phyloP scores from a whole-genome alignment of 2,329 filamentous ascomycete genomes.

The Aureobasidium namibiae region DNA sequence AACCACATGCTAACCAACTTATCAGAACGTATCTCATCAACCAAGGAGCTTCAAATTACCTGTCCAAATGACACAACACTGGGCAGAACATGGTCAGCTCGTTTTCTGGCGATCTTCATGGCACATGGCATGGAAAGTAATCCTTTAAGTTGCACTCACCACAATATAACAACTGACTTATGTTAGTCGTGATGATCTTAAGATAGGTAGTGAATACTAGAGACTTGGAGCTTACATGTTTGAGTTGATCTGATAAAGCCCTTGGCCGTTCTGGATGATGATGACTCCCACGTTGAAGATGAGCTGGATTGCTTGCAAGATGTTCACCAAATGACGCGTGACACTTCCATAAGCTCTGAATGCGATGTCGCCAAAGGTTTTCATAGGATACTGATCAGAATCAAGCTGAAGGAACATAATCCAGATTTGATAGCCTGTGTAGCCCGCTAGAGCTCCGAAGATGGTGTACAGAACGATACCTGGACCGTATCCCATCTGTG shows the following conservation, averaged over 20 bases:
- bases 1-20: constrained; percentile 33
- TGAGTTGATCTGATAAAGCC: constrained; percentile 26
- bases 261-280: constrained; percentile 46
- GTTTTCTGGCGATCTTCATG: too few species aligned
- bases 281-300: constrained; percentile 46
- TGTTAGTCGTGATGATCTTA: neutral
- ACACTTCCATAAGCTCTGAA: constrained; percentile 32
- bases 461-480: constrained; percentile 31
- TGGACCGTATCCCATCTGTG: constrained; percentile 27
- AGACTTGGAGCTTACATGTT: constrained; percentile 20
- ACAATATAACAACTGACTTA: constrained; percentile 37
- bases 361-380: constrained; percentile 33
- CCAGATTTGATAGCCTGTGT: constrained; percentile 34
- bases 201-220: neutral
- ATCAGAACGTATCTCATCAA: constrained; percentile 13
- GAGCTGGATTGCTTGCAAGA: constrained; percentile 34
- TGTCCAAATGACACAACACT: constrained; percentile 18
- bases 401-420: constrained; percentile 34
- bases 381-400: constrained; percentile 32
- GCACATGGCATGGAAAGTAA: too few species aligned
- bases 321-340: constrained; percentile 31
- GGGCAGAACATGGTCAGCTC: neutral
- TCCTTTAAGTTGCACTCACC: constrained; percentile 30
- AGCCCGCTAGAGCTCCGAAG: constrained; percentile 29
- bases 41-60: constrained; percentile 32